Evolutionary conservation across 768 basidiomycete genomes (phyloP).

Genomic region (Russula dissimulans): DNA sequence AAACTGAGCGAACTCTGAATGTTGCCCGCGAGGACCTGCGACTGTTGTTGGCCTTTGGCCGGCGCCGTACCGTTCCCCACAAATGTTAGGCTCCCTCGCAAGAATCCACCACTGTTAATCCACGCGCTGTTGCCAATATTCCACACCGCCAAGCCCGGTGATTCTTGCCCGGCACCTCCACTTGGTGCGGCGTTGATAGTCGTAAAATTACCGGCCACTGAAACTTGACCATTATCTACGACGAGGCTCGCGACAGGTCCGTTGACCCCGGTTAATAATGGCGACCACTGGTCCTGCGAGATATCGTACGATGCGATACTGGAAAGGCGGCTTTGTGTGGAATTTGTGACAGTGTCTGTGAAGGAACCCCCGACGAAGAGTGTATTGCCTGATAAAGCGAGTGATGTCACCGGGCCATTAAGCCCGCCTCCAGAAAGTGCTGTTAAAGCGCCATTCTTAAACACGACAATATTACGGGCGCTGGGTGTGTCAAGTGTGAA

Average conservation of each 20-base stretch:
- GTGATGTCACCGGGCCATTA: conserved; percentile 65
- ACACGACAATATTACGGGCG: conserved; percentile 62
- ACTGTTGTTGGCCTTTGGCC: conserved; percentile 28
- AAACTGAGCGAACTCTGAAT: conserved; percentile 47
- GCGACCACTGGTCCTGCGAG: conserved; percentile 50
- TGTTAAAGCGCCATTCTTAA: conserved; percentile 48
- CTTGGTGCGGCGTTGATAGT: conserved; percentile 32
- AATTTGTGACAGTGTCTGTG: conserved; percentile 50
- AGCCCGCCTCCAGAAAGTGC: conserved; percentile 59
- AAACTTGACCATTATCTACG: conserved; percentile 40
- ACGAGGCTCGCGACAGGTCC: conserved; percentile 61
- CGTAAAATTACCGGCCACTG: conserved; percentile 73
- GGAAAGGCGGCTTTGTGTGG: conserved; percentile 42
- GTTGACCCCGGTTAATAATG: conserved; percentile 66
- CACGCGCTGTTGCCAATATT: conserved; percentile 50
- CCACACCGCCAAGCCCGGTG: conserved; percentile 70
- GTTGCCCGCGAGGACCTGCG: conserved; percentile 64
- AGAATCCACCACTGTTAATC: conserved; percentile 67
- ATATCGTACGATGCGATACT: conserved; percentile 70
- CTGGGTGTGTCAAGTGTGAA: conserved; percentile 55
- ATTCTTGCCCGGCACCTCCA: conserved; percentile 28
- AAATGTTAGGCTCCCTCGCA: conserved; percentile 62
- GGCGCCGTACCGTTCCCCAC: conserved; percentile 56
- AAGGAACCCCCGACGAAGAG: conserved; percentile 89
- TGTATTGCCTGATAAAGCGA: conserved; percentile 51